Evolutionary conservation across 208 protist genomes (phyloP).

Genomic region (Crithidia mellificae): DNA sequence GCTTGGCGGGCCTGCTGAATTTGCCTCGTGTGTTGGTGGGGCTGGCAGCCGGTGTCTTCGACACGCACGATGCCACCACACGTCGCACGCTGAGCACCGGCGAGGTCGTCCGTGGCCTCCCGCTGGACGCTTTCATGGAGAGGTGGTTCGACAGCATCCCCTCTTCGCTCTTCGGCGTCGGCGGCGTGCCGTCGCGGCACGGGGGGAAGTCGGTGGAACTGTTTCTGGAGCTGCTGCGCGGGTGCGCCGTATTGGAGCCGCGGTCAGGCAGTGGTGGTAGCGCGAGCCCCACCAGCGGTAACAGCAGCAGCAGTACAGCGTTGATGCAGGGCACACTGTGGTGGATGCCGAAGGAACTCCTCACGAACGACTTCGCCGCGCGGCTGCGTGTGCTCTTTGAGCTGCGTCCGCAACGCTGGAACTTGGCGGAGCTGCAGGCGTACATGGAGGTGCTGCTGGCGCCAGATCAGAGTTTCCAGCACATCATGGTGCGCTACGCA

Average conservation of each 20-base stretch:
- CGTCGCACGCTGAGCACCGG: conserved; percentile 9
- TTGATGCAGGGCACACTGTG: conserved; percentile 23
- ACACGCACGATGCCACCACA: conserved; percentile 17
- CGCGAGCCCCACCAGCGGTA: not conserved
- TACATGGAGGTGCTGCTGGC: conserved; percentile 64
- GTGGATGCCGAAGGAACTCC: conserved; percentile 51
- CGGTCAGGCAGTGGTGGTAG: not conserved
- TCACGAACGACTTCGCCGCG: conserved; percentile 38
- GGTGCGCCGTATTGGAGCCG: conserved; percentile 33
- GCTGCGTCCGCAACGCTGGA: conserved; percentile 50
- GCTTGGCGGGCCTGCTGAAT: conserved; percentile 25
- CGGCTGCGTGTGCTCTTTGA: conserved; percentile 62
- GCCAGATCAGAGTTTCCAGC: conserved; percentile 48
- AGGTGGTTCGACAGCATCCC: conserved; percentile 43
- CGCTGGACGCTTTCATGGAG: conserved; percentile 41
- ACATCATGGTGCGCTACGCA: conserved; percentile 54
- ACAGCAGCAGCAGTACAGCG: not conserved
- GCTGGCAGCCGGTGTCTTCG: conserved; percentile 53
- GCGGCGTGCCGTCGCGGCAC: conserved; percentile 17
- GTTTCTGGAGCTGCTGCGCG: conserved; percentile 41
- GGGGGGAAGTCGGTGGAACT: not conserved
- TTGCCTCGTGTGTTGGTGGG: conserved; percentile 36
- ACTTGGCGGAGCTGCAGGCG: conserved; percentile 38
- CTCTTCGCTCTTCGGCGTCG: conserved; percentile 32
- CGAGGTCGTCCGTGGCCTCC: conserved; percentile 21